phyloP scores from a whole-genome alignment of 2,329 filamentous ascomycete species.

The Penicillium thymicola region DNA sequence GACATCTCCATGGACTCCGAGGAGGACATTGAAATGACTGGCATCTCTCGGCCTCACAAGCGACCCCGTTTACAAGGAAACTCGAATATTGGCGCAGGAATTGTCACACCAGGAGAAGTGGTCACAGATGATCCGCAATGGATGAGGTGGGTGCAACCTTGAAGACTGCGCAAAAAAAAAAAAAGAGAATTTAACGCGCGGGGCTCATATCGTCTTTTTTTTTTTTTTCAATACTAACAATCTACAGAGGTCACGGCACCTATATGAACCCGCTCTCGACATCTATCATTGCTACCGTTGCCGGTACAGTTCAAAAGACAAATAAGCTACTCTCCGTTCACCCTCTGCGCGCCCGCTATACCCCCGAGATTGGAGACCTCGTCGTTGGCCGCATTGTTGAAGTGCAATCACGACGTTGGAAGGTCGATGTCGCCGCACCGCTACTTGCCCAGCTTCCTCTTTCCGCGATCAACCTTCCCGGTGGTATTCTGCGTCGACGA shows the following conservation, averaged over 20 bases:
- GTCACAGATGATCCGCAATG: conserved; percentile 92
- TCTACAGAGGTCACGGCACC: conserved; percentile 80
- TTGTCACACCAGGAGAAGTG: conserved; percentile 84
- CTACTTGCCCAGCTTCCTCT: conserved; percentile 83
- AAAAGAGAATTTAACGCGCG: background rate
- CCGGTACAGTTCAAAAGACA: conserved; percentile 84
- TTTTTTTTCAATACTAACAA: conserved; percentile 9
- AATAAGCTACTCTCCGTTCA: conserved; percentile 95
- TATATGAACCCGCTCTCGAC: conserved; percentile 62
- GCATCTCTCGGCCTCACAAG: conserved; percentile 37
- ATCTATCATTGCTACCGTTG: conserved; percentile 82
- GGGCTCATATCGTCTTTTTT: background rate
- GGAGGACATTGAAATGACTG: conserved; percentile 35
- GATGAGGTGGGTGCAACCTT: conserved; percentile 60
- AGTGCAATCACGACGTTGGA: conserved; percentile 92
- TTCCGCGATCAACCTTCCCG: conserved; percentile 88
- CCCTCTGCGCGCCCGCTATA: conserved; percentile 87
- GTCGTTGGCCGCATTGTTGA: conserved; percentile 91
- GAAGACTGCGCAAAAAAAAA: background rate
- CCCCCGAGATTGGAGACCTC: conserved; percentile 91
- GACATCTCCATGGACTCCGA: conserved; percentile 50
- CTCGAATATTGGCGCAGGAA: conserved; percentile 40
- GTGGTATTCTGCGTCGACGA: conserved; percentile 83
- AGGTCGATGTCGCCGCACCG: conserved; percentile 86
- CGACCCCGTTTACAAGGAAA: conserved; percentile 30